phyloP scores from a whole-genome alignment of 495 filamentous ascomycete species.

The Antarctomyces pellizariae region DNA sequence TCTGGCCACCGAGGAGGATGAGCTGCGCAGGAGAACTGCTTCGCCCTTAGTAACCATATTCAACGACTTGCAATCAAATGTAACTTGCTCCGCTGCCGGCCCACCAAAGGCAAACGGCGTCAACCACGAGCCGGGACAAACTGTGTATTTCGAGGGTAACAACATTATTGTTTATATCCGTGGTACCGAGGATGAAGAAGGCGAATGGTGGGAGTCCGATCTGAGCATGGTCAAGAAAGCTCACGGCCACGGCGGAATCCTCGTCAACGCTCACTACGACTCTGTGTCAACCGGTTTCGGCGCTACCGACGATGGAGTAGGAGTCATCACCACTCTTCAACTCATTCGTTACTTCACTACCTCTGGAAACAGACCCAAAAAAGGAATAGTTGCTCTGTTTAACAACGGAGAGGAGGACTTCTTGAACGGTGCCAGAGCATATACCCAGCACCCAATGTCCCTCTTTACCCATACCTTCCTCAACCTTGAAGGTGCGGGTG shows the following conservation, averaged over 20 bases:
- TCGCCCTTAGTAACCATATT: slow-evolving; percentile 25
- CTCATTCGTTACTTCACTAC: slow-evolving; percentile 74
- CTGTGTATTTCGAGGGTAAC: slow-evolving; percentile 71
- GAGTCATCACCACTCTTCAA: slow-evolving; percentile 66
- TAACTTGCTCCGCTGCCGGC: slow-evolving; percentile 25
- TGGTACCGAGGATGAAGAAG: slow-evolving; percentile 45
- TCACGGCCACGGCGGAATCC: slow-evolving; percentile 44
- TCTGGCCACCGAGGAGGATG: slow-evolving; percentile 1
- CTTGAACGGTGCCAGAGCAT: slow-evolving; percentile 74
- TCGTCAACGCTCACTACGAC: slow-evolving; percentile 93
- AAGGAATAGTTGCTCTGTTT: slow-evolving; percentile 62
- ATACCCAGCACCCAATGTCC: slow-evolving; percentile 56
- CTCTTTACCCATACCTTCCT: slow-evolving; percentile 63
- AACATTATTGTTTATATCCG: slow-evolving; percentile 86
- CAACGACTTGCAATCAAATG: slow-evolving; percentile 60
- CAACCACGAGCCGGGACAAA: slow-evolving; percentile 18
- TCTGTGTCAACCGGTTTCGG: slow-evolving; percentile 76
- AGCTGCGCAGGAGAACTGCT: slow-evolving; percentile 2
- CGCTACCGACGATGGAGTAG: slow-evolving; percentile 85
- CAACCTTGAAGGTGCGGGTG: slow-evolving; percentile 88
- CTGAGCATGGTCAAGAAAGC: slow-evolving; percentile 20
- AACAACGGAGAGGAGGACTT: slow-evolving; percentile 96
- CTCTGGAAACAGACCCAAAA: slow-evolving; percentile 47
- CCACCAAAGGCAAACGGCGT: slow-evolving; percentile 7
- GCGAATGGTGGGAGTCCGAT: slow-evolving; percentile 36